Conservation (phyloP, 345 rosid species). For the Pugionium cornutum region DNA sequence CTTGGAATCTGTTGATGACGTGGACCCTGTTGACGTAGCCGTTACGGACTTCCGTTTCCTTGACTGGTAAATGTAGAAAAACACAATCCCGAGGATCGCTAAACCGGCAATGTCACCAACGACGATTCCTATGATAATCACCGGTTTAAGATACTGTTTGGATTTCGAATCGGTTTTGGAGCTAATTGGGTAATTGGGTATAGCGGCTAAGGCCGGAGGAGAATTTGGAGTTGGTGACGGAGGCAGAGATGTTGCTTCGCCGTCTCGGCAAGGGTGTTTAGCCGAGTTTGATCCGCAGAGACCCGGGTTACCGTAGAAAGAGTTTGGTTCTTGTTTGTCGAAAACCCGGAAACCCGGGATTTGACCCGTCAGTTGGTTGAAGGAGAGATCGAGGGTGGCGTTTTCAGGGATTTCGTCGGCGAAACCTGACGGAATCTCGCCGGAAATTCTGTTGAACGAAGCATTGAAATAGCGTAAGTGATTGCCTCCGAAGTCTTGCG, state of each 20-base stretch:
- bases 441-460: conserved; percentile 71
- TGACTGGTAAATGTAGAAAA: conserved; percentile 42
- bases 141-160: conserved; percentile 37
- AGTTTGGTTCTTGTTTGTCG: conserved; percentile 46
- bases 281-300: conserved; percentile 58
- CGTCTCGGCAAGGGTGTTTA: conserved; percentile 54
- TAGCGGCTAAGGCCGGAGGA: conserved; percentile 65
- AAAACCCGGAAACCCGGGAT: conserved; percentile 57
- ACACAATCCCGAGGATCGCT: conserved; percentile 43
- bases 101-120: conserved; percentile 52
- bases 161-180: conserved; percentile 22
- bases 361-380: conserved; percentile 69
- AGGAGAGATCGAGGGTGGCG: conserved; percentile 77
- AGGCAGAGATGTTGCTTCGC: conserved; percentile 51
- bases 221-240: conserved; percentile 58
- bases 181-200: conserved; percentile 36
- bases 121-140: conserved; percentile 46
- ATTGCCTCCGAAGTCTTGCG: conserved; percentile 63
- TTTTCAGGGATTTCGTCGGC: conserved; percentile 54
- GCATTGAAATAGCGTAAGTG: conserved; percentile 57
- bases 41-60: conserved; percentile 45
- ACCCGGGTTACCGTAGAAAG: conserved; percentile 63
- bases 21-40: conserved; percentile 38
- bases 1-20: conserved; percentile 70
- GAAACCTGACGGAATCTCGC: conserved; percentile 59